These are phyloP conservation scores for Colletotrichum sp. DNA, from an alignment of 2,329 filamentous ascomycete genomes.

Conservation along the genomic window DNA sequence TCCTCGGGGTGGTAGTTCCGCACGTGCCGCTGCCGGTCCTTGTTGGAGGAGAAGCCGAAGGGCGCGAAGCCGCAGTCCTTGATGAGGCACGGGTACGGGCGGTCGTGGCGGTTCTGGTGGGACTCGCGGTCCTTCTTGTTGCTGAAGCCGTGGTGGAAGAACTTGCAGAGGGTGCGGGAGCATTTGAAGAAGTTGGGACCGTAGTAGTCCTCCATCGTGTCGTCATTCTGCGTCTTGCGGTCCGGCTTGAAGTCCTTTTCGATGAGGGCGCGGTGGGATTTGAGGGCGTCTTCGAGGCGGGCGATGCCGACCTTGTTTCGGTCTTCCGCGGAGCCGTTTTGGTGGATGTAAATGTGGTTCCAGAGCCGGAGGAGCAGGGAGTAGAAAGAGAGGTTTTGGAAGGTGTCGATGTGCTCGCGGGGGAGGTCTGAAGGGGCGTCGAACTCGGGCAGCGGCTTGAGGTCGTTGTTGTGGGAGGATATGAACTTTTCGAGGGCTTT, in stretches of 20 bases:
- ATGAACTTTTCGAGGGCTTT: constrained; percentile 12
- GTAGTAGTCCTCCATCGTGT: constrained; percentile 32
- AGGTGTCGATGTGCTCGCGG: constrained; percentile 10
- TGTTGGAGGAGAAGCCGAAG: constrained; percentile 43
- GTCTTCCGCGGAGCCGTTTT: constrained; percentile 17
- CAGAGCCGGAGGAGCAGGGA: constrained; percentile 18
- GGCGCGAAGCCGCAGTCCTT: constrained; percentile 33
- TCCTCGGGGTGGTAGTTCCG: constrained; percentile 29
- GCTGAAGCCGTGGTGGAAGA: constrained; percentile 46
- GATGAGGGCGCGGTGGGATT: constrained; percentile 31
- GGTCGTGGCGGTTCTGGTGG: constrained; percentile 42
- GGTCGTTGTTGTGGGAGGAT: neutral
- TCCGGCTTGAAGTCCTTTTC: constrained; percentile 21
- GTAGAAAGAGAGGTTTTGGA: constrained; percentile 22
- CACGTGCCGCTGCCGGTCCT: constrained; percentile 38
- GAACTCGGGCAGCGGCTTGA: neutral
- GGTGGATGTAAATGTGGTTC: constrained; percentile 24
- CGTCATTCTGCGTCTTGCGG: neutral
- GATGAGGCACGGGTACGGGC: constrained; percentile 41
- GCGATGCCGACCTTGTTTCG: constrained; percentile 34
- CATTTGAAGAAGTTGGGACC: constrained; percentile 45
- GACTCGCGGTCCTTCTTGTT: constrained; percentile 29
- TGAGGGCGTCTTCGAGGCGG: constrained; percentile 26
- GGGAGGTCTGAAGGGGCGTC: neutral
- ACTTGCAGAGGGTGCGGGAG: constrained; percentile 39